Evolutionary conservation across 768 basidiomycete genomes (phyloP).

Genomic region (Tricholoma saponaceum): DNA sequence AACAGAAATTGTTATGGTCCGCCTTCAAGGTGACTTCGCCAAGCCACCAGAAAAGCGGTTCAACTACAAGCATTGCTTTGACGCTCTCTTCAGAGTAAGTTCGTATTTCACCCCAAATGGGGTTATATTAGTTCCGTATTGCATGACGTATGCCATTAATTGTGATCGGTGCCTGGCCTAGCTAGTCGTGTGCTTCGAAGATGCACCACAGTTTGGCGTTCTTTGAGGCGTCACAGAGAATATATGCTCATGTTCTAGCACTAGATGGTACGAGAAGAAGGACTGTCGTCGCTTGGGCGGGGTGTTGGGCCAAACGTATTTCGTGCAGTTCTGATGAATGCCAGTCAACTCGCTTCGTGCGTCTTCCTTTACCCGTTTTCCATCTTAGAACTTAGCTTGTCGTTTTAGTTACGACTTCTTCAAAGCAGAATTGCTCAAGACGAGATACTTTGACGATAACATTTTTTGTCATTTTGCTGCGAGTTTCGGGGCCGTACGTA

Average conservation of each 20-base stretch:
- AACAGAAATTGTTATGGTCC: slow-evolving; percentile 80
- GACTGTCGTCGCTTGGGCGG: slow-evolving; percentile 65
- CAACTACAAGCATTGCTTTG: slow-evolving; percentile 87
- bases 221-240: neutral
- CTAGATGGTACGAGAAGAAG: slow-evolving; percentile 88
- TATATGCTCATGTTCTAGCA: slow-evolving; percentile 3
- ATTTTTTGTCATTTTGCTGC: slow-evolving; percentile 82
- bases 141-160: slow-evolving; percentile 4
- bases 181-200: slow-evolving; percentile 10
- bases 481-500: slow-evolving; percentile 75
- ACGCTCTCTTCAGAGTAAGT: slow-evolving; percentile 79
- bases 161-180: slow-evolving; percentile 14
- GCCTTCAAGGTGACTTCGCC: slow-evolving; percentile 87
- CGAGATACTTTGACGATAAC: slow-evolving; percentile 73
- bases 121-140: neutral
- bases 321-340: slow-evolving; percentile 86
- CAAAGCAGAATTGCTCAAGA: slow-evolving; percentile 78
- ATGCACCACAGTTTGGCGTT: too few species aligned
- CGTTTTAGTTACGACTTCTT: slow-evolving; percentile 74
- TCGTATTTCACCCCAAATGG: slow-evolving; percentile 8
- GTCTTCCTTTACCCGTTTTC: slow-evolving; percentile 22
- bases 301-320: slow-evolving; percentile 85
- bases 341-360: slow-evolving; percentile 86
- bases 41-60: slow-evolving; percentile 85
- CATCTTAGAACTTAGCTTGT: neutral